Evolutionary conservation across 768 basidiomycete genomes (phyloP), one percentile per base, ranked within the genome.

Genomic region (Tricholoma flavovirens): DNA sequence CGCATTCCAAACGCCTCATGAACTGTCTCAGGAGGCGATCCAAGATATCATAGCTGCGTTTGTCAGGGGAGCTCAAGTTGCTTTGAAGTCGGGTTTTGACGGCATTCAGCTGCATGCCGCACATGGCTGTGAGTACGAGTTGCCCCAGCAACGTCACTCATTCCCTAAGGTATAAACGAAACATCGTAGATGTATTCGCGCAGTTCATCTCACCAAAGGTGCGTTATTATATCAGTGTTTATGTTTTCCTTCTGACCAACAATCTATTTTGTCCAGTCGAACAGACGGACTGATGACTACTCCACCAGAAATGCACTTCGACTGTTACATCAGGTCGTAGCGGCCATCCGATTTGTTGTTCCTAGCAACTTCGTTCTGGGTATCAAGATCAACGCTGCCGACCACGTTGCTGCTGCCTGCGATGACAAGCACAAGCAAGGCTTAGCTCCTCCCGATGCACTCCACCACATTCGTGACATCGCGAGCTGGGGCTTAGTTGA

Each of bases 61-160:
- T 63, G 78, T 87, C 2, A 71, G 72, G 38, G 90, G 86, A 5
- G 90, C 93, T 0, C 64, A 69, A 40, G 62, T 89, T 30, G 91
- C 90, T 8, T 67, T 75, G 15, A 66, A 78, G 53, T 72, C 86
- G 38, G 91, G 90, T 0, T 95, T 93, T 66, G 90, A 96, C 59
- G 94, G 95, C 0, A 73, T 96, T 3, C 83, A 97, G 64, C 59
- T 98, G 9, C 95, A 97, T 67, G 87, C 77, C 22, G 86, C 86
- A 1, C 93, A 95, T 69, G 93, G 93, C 35, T 94, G 88, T 91
- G 54, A 69, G 88, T 81, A 22, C 4, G 30, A 17, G 17, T 56
- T 3, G 11, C 12, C 11, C 14, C 21, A 19, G 30, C 29, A 11
- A 19, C 45, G 11, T 36, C 40, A n/a, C 9, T 40, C 42, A 49